Percentiles rank a stretch among this genome's conserved stretches.
Conservation (phyloP, 176 grass and related monocot species). For the Alopecurus myosuroides region DNA sequence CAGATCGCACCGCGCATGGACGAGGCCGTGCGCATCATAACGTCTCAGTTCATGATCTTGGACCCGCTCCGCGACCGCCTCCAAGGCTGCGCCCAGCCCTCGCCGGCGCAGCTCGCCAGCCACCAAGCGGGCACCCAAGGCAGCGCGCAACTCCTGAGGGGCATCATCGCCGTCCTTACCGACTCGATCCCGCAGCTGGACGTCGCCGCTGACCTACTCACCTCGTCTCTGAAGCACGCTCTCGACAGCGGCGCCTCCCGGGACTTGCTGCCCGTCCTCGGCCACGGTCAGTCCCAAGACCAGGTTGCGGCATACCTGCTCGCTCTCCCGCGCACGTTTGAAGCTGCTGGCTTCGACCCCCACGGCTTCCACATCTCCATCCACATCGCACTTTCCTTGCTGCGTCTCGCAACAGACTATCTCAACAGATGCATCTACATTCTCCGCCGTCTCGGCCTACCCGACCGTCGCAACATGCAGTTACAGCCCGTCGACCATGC, state of each 20-base stretch:
- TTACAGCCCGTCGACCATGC: neutral
- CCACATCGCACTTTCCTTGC: neutral
- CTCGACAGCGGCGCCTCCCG: neutral
- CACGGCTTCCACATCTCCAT: neutral
- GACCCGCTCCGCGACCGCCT: neutral
- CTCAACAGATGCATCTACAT: neutral
- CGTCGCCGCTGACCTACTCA: neutral
- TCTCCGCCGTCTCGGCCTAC: neutral
- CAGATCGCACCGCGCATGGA: neutral
- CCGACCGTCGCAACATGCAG: neutral
- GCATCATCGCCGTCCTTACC: neutral
- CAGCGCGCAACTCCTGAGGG: neutral
- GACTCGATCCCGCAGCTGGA: neutral
- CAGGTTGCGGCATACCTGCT: neutral
- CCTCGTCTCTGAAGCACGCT: neutral
- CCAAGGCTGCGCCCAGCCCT: neutral
- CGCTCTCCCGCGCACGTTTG: neutral
- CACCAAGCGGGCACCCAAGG: neutral
- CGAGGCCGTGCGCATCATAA: neutral
- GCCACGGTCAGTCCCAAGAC: neutral
- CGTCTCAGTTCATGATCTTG: neutral
- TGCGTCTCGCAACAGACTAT: neutral
- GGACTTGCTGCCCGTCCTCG: neutral
- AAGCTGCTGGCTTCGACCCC: neutral
- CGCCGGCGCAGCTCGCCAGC: neutral